phyloP scores from a whole-genome alignment of 495 filamentous ascomycete species.

The Aspergillus asperescens region DNA sequence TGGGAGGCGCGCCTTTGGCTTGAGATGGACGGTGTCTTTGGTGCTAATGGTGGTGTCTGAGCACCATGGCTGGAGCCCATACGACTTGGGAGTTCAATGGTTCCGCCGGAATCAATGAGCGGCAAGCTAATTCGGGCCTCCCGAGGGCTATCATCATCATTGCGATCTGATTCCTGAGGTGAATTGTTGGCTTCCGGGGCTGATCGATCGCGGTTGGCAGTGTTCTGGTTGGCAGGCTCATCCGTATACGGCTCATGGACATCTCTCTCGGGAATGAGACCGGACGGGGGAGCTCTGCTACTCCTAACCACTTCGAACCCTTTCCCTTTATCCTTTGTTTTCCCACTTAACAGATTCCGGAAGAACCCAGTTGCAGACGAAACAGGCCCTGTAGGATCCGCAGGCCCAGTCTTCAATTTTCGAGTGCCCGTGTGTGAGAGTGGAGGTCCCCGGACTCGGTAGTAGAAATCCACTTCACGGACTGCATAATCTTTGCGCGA shows the following conservation, averaged over 20 bases:
- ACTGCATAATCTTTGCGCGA: slow-evolving; percentile 79
- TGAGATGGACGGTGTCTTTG: slow-evolving; percentile 44
- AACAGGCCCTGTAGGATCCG: slow-evolving; percentile 87
- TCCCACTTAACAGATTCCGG: slow-evolving; percentile 68
- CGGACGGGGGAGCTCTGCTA: slow-evolving; percentile 55
- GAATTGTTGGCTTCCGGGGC: slow-evolving; percentile 35
- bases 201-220: slow-evolving; percentile 26
- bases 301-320: slow-evolving; percentile 96
- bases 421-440: slow-evolving; percentile 74
- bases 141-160: slow-evolving; percentile 18
- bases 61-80: slow-evolving; percentile 55
- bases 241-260: slow-evolving; percentile 58
- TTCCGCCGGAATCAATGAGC: slow-evolving; percentile 55
- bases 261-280: slow-evolving; percentile 30
- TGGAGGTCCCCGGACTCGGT: slow-evolving; percentile 84
- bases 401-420: slow-evolving; percentile 86
- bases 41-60: slow-evolving; percentile 30
- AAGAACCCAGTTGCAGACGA: slow-evolving; percentile 87
- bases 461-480: slow-evolving; percentile 92
- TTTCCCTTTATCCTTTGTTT: slow-evolving; percentile 83
- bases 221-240: slow-evolving; percentile 43
- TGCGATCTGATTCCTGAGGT: slow-evolving; percentile 46
- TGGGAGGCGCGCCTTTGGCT: slow-evolving; percentile 46
- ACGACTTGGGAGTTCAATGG: slow-evolving; percentile 60
- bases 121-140: slow-evolving; percentile 50